Evolutionary conservation across 768 basidiomycete species (phyloP).

Genomic region (Lactarius pseudohatsudake): DNA sequence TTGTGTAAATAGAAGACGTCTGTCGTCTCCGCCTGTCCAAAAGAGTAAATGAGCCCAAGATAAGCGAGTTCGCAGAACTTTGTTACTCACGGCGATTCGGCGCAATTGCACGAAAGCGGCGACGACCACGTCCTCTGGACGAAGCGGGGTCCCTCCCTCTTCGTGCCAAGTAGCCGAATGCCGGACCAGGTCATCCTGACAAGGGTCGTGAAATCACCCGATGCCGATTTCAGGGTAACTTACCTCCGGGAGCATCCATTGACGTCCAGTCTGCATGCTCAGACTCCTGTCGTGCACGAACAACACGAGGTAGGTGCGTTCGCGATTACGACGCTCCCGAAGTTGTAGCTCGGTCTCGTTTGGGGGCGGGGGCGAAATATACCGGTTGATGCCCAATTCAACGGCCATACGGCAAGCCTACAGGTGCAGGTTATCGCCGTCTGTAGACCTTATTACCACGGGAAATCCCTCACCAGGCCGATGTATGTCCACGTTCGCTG

Average conservation of each 20-base stretch:
- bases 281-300: slow-evolving; percentile 86
- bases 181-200: slow-evolving; percentile 67
- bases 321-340: slow-evolving; percentile 78
- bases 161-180: slow-evolving; percentile 72
- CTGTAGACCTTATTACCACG: slow-evolving; percentile 13
- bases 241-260: slow-evolving; percentile 85
- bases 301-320: slow-evolving; percentile 82
- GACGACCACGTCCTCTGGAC: slow-evolving; percentile 81
- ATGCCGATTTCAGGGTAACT: neutral
- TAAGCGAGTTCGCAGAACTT: neutral
- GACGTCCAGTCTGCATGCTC: slow-evolving; percentile 81
- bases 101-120: slow-evolving; percentile 76
- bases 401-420: slow-evolving; percentile 88
- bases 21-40: slow-evolving; percentile 67
- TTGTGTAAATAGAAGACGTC: slow-evolving; percentile 64
- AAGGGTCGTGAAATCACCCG: slow-evolving; percentile 17
- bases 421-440: slow-evolving; percentile 3
- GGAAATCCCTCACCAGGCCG: slow-evolving; percentile 59
- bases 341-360: slow-evolving; percentile 65
- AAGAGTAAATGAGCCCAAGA: slow-evolving; percentile 5
- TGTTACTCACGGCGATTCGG: slow-evolving; percentile 65
- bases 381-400: slow-evolving; percentile 77
- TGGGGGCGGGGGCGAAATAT: slow-evolving; percentile 50
- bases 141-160: slow-evolving; percentile 47
- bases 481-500: slow-evolving; percentile 87